A percentile compares a stretch with the other conserved stretches of the same genome.
phyloP scores from a whole-genome alignment of 768 basidiomycete species.

The Mrakia hoshinonis region DNA sequence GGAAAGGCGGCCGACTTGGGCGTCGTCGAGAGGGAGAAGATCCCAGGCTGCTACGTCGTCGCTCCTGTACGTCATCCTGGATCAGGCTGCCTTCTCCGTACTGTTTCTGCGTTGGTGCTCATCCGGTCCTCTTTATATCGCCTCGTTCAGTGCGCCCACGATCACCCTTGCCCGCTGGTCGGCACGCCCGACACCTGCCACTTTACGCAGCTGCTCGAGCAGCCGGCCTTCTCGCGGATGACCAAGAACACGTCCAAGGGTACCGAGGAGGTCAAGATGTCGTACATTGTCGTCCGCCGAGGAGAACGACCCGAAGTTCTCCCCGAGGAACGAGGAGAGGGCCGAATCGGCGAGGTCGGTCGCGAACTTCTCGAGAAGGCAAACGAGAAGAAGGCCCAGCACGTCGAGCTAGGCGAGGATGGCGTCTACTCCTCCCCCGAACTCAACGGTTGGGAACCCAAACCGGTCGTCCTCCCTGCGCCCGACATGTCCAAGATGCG shows the following conservation, averaged over 20 bases:
- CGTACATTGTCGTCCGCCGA: conserved; percentile 78
- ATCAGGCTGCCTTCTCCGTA: neutral
- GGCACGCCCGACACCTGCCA: conserved; percentile 19
- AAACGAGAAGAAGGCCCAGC: conserved; percentile 31
- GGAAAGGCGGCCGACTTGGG: neutral
- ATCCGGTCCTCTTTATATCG: neutral
- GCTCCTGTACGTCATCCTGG: conserved; percentile 14
- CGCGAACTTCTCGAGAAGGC: conserved; percentile 34
- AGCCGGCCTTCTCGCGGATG: conserved; percentile 70
- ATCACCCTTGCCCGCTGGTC: conserved; percentile 23
- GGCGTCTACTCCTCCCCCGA: conserved; percentile 15
- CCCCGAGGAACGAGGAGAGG: conserved; percentile 24
- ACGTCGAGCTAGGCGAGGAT: conserved; percentile 31
- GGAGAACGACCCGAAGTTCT: conserved; percentile 54
- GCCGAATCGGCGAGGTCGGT: conserved; percentile 35
- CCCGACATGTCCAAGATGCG: conserved; percentile 48
- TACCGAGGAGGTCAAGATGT: conserved; percentile 79
- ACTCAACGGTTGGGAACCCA: conserved; percentile 2
- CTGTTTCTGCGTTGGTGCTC: too few species aligned
- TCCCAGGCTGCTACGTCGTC: conserved; percentile 18
- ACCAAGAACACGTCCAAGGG: conserved; percentile 80
- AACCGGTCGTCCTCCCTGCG: conserved; percentile 13
- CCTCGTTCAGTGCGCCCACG: conserved; percentile 24
- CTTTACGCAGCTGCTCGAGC: conserved; percentile 49
- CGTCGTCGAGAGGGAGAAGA: conserved; percentile 2